Conservation (phyloP, 2,329 filamentous ascomycete genomes). For the Sarocladiaceae sp. region DNA sequence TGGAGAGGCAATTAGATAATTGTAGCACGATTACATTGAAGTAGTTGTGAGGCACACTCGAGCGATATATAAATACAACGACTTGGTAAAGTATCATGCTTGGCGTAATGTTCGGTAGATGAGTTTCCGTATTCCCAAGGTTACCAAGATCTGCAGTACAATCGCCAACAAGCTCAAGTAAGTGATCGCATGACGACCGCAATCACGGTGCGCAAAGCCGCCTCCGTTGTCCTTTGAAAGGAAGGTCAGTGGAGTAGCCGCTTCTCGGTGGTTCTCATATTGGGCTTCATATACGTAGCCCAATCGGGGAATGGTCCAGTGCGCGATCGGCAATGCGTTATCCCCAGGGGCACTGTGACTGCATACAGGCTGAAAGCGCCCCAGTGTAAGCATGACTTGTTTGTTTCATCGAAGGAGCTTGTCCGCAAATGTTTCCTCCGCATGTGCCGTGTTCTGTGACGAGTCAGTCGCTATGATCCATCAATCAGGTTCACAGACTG, state of each 20-base stretch:
- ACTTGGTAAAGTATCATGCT: background rate
- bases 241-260: slow-evolving; percentile 1
- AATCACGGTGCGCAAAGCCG: background rate
- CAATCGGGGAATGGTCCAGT: background rate
- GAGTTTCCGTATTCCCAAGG: background rate
- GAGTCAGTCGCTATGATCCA: background rate
- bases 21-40: background rate
- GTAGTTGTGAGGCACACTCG: too few relatives aligned
- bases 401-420: background rate
- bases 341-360: background rate
- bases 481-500: background rate
- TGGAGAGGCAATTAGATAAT: too few relatives aligned
- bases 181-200: background rate
- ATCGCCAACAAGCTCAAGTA: background rate
- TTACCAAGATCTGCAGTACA: background rate
- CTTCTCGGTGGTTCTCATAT: background rate
- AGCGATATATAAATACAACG: too few relatives aligned
- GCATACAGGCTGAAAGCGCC: slow-evolving; percentile 5
- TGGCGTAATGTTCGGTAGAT: background rate
- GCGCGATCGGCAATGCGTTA: slow-evolving; percentile 1
- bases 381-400: background rate
- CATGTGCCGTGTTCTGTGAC: background rate
- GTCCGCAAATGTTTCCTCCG: background rate
- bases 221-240: slow-evolving; percentile 4
- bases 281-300: background rate